phyloP scores from a whole-genome alignment of 331 rosid genomes.

The Pyrus hybrid region DNA sequence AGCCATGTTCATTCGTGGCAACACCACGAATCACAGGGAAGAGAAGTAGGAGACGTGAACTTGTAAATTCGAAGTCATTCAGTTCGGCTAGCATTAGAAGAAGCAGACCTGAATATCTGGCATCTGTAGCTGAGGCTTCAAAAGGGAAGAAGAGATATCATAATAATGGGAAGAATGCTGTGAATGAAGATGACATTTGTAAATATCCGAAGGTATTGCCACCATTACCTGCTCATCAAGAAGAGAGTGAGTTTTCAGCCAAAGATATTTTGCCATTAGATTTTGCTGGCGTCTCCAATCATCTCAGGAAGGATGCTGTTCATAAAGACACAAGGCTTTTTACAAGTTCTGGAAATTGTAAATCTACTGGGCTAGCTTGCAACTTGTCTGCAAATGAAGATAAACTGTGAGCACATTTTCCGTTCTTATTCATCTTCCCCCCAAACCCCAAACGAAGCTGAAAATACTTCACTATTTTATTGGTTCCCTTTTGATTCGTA shows the following conservation, averaged over 20 bases:
- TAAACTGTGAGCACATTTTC: slow-evolving; percentile 37
- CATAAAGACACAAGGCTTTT: slow-evolving; percentile 17
- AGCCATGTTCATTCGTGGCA: slow-evolving; percentile 20
- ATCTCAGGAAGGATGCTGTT: slow-evolving; percentile 16
- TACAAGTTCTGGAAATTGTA: slow-evolving; percentile 18
- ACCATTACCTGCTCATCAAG: slow-evolving; percentile 16
- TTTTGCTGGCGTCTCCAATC: slow-evolving; percentile 21
- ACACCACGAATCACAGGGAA: slow-evolving; percentile 37
- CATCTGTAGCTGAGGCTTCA: slow-evolving; percentile 22
- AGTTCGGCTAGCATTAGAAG: slow-evolving; percentile 21
- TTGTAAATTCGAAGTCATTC: slow-evolving; percentile 18
- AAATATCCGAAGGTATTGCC: slow-evolving; percentile 13
- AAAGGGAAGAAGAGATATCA: slow-evolving; percentile 20
- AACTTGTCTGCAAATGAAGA: slow-evolving; percentile 23
- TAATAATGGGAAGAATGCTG: slow-evolving; percentile 15
- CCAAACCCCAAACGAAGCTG: background rate
- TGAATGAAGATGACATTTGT: slow-evolving; percentile 18
- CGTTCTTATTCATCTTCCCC: background rate
- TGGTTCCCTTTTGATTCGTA: background rate
- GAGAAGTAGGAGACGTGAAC: slow-evolving; percentile 46
- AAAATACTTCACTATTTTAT: slow-evolving; percentile 5
- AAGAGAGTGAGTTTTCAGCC: slow-evolving; percentile 26
- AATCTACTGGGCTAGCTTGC: slow-evolving; percentile 20
- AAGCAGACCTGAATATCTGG: slow-evolving; percentile 30
- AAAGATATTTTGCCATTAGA: slow-evolving; percentile 23